A percentile compares a stretch with the other conserved stretches of the same genome.
phyloP scores from a whole-genome alignment of 176 grass and related monocot genomes.

The Bolboschoenus planiculmis region DNA sequence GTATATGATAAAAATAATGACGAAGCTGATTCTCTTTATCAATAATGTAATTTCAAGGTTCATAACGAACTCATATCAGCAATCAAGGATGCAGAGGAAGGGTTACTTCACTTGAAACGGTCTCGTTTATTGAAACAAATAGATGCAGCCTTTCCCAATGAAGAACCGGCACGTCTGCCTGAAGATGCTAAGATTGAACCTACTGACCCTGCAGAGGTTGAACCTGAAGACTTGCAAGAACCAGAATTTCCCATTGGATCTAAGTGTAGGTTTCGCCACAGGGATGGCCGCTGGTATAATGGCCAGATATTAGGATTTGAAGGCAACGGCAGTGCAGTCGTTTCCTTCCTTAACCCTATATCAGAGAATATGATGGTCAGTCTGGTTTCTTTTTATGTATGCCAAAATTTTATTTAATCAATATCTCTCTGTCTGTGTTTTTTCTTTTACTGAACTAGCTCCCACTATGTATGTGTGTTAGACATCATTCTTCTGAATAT shows the following conservation, averaged over 20 bases:
- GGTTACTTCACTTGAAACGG: constrained; percentile 77
- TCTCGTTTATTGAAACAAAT: constrained; percentile 63
- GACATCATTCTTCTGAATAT: not conserved
- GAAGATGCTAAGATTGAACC: constrained; percentile 36
- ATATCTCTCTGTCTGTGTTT: not conserved
- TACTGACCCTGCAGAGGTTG: constrained; percentile 35
- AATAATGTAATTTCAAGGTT: constrained; percentile 45
- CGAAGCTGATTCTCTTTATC: not conserved
- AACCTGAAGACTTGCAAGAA: constrained; percentile 44
- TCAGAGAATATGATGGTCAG: constrained; percentile 84
- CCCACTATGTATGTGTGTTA: not conserved
- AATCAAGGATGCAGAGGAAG: constrained; percentile 88
- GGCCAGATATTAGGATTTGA: constrained; percentile 67
- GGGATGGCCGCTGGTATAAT: constrained; percentile 94
- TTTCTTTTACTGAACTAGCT: not conserved
- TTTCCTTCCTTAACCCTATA: constrained; percentile 84
- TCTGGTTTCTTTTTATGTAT: constrained; percentile 4
- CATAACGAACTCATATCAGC: constrained; percentile 73
- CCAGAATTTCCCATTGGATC: constrained; percentile 53
- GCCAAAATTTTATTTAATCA: not conserved
- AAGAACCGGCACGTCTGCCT: constrained; percentile 9
- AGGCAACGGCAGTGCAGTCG: constrained; percentile 43
- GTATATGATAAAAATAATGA: not conserved
- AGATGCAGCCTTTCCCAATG: constrained; percentile 54
- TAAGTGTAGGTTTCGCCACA: constrained; percentile 88